Evolutionary conservation across 345 rosid species (phyloP).

Genomic region (Citrus trifoliata): DNA sequence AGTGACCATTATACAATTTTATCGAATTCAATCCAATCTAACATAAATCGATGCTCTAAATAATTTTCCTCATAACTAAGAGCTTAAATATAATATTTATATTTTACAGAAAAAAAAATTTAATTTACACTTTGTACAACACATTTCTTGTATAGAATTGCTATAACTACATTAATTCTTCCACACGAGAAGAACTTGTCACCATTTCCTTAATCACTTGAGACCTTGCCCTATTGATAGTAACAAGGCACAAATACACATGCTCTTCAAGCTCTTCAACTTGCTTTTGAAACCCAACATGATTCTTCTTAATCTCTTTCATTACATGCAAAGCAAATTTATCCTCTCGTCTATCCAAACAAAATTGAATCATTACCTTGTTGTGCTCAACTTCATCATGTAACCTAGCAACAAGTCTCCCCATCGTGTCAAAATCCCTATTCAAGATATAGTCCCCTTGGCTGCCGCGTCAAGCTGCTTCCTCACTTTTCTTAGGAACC

Average conservation of each 20-base stretch:
- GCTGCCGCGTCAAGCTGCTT: conserved; percentile 41
- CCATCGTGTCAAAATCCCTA: conserved; percentile 45
- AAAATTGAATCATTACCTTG: conserved; percentile 31
- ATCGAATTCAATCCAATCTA: too few relatives aligned
- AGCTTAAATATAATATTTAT: too few relatives aligned
- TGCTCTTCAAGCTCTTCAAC: conserved; percentile 46
- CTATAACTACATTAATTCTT: background rate
- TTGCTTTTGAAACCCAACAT: conserved; percentile 30
- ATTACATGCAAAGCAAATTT: conserved; percentile 24
- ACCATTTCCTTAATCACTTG: conserved; percentile 32
- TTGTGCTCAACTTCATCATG: conserved; percentile 46
- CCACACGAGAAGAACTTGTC: conserved; percentile 18
- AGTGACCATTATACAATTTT: too few relatives aligned
- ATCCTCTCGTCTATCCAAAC: conserved; percentile 30
- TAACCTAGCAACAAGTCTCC: conserved; percentile 40
- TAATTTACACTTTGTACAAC: background rate
- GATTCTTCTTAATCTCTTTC: conserved; percentile 37
- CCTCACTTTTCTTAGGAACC: conserved; percentile 22
- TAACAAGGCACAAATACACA: conserved; percentile 38
- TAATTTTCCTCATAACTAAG: too few relatives aligned
- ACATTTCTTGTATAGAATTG: background rate
- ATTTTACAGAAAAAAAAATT: too few relatives aligned
- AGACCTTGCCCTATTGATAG: conserved; percentile 41
- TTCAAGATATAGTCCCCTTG: conserved; percentile 41
- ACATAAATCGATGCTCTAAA: too few relatives aligned